Conservation (phyloP, 2,329 filamentous ascomycete genomes). For the Verticillium nonalfalfae region DNA sequence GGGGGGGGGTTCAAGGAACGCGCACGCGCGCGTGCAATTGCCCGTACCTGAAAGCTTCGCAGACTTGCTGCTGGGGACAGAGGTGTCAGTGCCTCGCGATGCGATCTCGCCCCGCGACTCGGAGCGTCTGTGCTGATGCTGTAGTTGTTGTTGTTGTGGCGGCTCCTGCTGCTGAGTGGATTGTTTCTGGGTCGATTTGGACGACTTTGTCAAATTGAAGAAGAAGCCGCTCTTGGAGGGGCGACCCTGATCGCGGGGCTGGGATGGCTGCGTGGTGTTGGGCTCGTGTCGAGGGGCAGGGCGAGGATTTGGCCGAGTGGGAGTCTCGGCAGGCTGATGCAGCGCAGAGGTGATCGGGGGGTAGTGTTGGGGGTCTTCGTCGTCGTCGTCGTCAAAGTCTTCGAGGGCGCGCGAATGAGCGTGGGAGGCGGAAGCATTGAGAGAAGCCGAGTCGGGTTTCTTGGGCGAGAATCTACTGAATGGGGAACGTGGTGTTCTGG, state of each 20-base stretch:
- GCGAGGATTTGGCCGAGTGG: constrained; percentile 16
- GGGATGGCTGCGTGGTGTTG: constrained; percentile 10
- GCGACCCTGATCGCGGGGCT: constrained; percentile 29
- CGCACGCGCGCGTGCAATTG: background rate
- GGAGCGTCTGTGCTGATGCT: constrained; percentile 6
- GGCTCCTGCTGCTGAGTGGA: constrained; percentile 19
- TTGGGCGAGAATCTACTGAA: constrained; percentile 34
- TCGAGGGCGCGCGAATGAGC: constrained; percentile 8
- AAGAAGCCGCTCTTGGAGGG: constrained; percentile 41
- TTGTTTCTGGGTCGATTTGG: background rate
- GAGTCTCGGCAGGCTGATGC: constrained; percentile 14
- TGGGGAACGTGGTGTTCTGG: constrained; percentile 36
- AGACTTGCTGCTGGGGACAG: constrained; percentile 11
- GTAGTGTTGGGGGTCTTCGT: constrained; percentile 15
- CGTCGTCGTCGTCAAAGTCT: constrained; percentile 13
- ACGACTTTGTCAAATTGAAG: constrained; percentile 41
- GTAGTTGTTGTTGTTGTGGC: constrained; percentile 2
- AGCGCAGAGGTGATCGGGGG: constrained; percentile 19
- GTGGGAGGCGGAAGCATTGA: constrained; percentile 3
- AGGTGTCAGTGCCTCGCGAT: constrained; percentile 28
- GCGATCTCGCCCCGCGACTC: constrained; percentile 29
- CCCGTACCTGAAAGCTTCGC: constrained; percentile 13
- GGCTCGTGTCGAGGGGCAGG: constrained; percentile 14
- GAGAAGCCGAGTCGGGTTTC: constrained; percentile 13
- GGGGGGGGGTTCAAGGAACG: background rate